phyloP scores from a whole-genome alignment of 164 flowering plant genomes.

The Platanus orientalis region DNA sequence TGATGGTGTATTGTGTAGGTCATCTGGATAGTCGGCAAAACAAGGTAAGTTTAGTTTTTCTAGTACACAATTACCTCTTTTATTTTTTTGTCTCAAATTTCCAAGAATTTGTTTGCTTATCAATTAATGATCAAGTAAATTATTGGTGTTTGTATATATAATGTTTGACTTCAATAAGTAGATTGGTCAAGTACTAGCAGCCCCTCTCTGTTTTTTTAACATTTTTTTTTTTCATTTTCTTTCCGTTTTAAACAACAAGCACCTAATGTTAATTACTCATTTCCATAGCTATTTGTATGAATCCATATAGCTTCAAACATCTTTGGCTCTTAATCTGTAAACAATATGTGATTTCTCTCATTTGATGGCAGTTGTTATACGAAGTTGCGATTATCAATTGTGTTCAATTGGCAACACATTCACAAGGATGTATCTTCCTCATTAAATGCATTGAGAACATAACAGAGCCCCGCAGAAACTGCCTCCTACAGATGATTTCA shows the following conservation, averaged over 20 bases:
- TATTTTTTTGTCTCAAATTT: no score
- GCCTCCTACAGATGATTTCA: not conserved
- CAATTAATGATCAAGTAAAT: no score
- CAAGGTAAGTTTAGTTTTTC: not conserved
- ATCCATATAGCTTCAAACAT: no score
- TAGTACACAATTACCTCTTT: no score
- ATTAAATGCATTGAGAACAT: not conserved
- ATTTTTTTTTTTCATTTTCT: not conserved
- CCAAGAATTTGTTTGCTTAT: no score
- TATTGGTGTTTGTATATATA: no score
- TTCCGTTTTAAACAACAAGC: not conserved
- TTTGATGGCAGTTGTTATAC: slow-evolving; percentile 6
- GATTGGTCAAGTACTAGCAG: no score
- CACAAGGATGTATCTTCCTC: slow-evolving; percentile 8
- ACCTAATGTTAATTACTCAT: no score
- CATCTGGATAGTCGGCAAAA: not conserved
- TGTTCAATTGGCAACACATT: not conserved
- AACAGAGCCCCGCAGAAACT: not conserved
- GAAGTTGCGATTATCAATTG: not conserved
- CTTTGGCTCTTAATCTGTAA: no score
- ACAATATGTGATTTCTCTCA: not conserved
- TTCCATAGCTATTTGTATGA: no score
- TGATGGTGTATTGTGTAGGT: not conserved
- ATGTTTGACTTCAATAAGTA: no score
- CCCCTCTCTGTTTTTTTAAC: no score